Conservation (phyloP, 148 eudicot species). For the Vaccinium corymbosum region DNA sequence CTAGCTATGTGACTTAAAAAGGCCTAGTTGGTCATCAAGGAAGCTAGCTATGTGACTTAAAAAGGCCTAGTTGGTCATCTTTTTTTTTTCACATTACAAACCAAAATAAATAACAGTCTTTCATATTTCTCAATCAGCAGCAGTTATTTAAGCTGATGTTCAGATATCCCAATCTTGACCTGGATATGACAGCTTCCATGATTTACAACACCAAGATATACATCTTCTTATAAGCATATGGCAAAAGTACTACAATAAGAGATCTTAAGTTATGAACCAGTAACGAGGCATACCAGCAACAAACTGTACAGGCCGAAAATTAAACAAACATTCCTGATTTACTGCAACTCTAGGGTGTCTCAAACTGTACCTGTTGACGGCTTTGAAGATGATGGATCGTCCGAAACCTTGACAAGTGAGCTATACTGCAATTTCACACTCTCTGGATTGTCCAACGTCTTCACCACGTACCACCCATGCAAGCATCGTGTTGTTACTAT, state of each 20-base stretch:
- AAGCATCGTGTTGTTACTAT: conserved; percentile 86
- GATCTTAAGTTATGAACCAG: neutral
- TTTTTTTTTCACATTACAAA: neutral
- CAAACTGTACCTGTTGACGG: conserved; percentile 23
- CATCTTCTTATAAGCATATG: neutral
- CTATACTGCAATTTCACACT: conserved; percentile 88
- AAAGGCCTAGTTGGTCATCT: too few species aligned
- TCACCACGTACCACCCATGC: conserved; percentile 94
- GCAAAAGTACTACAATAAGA: neutral
- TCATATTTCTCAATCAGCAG: neutral
- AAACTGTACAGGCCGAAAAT: neutral
- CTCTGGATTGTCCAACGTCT: conserved; percentile 89
- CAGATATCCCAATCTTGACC: neutral
- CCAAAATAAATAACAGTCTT: neutral
- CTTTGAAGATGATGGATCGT: conserved; percentile 37
- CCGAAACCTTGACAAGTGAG: conserved; percentile 67
- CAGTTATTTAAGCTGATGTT: neutral
- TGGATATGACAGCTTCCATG: conserved; percentile 8
- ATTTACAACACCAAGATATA: conserved; percentile 16
- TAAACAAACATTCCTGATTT: neutral
- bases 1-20: too few species aligned
- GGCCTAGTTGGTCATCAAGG: too few species aligned
- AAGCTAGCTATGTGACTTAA: too few species aligned
- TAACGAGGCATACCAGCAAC: neutral
- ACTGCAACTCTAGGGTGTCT: conserved; percentile 32